Evolutionary conservation across 441 rosid species (phyloP).

Genomic region (Bruguiera hainesii): DNA sequence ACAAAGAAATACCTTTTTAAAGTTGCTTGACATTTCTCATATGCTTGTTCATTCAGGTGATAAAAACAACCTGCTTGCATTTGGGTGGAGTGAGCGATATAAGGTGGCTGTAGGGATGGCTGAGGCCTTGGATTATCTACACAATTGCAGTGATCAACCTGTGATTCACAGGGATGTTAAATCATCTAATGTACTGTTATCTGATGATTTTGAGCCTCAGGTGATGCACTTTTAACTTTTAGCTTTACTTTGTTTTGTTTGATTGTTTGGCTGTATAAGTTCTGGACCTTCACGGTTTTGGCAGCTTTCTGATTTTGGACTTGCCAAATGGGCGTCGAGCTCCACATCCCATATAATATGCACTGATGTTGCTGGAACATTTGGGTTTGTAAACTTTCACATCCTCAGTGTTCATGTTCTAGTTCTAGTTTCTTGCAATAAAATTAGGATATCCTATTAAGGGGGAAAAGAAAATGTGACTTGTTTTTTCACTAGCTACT

Average conservation of each 20-base stretch:
- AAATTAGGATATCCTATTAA: background rate
- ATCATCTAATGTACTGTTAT: constrained; percentile 80
- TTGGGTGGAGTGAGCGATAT: constrained; percentile 80
- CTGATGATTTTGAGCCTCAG: constrained; percentile 90
- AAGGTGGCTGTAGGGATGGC: constrained; percentile 85
- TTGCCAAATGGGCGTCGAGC: constrained; percentile 67
- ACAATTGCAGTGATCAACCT: constrained; percentile 45
- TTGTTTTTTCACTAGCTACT: background rate
- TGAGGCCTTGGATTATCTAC: constrained; percentile 80
- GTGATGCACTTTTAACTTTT: constrained; percentile 28
- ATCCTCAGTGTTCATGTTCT: background rate
- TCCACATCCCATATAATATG: constrained; percentile 51
- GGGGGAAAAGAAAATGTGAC: background rate
- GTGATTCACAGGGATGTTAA: constrained; percentile 94
- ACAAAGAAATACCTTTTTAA: constrained; percentile 11
- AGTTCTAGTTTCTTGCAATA: background rate
- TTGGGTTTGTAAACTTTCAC: constrained; percentile 48
- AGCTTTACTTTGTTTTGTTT: constrained; percentile 10
- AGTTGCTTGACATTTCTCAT: background rate
- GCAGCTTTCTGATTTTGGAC: constrained; percentile 96
- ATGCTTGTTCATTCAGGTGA: constrained; percentile 37
- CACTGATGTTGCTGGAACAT: constrained; percentile 83
- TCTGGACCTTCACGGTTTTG: constrained; percentile 16
- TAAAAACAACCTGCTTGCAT: constrained; percentile 47
- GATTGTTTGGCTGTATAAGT: constrained; percentile 1